Percentiles rank a stretch among this genome's conserved stretches.
phyloP scores from a whole-genome alignment of 2,329 filamentous ascomycete species.

The Teratosphaeria viscida region DNA sequence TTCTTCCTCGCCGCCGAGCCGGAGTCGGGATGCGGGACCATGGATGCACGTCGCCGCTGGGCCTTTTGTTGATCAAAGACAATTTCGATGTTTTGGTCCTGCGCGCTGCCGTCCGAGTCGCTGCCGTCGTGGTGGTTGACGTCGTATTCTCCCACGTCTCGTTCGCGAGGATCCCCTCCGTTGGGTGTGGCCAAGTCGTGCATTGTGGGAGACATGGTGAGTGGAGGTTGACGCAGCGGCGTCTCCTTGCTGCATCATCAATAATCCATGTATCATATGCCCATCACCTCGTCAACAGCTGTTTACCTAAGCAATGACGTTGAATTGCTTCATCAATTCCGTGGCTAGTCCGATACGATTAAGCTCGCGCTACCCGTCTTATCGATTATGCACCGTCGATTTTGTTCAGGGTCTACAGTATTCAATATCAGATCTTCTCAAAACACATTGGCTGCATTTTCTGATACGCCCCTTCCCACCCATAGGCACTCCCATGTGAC shows the following conservation, averaged over 20 bases:
- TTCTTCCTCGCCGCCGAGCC: constrained; percentile 19
- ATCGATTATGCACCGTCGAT: neutral
- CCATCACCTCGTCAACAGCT: neutral
- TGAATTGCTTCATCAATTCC: neutral
- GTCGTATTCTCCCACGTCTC: neutral
- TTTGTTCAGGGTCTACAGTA: neutral
- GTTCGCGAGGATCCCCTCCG: neutral
- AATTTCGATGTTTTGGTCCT: constrained; percentile 35
- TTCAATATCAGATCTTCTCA: neutral
- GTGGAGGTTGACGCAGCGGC: neutral
- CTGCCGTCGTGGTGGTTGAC: constrained; percentile 6
- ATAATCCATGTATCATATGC: neutral
- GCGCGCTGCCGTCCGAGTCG: constrained; percentile 20
- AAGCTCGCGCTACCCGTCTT: neutral
- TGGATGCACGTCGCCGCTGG: constrained; percentile 51
- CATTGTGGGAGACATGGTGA: neutral
- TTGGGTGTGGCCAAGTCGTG: neutral
- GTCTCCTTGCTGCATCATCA: neutral
- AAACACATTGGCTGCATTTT: too few species aligned
- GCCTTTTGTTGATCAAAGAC: constrained; percentile 43
- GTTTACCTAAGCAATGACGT: neutral
- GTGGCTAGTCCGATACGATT: neutral
- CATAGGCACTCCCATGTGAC: too few species aligned
- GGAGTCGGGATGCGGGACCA: constrained; percentile 31
- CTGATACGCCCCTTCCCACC: too few species aligned